Percentiles rank a stretch among this genome's conserved stretches.
These are phyloP conservation scores for Fusarium setosum DNA, from an alignment of 2,329 filamentous ascomycete genomes.

Conservation along the genomic window DNA sequence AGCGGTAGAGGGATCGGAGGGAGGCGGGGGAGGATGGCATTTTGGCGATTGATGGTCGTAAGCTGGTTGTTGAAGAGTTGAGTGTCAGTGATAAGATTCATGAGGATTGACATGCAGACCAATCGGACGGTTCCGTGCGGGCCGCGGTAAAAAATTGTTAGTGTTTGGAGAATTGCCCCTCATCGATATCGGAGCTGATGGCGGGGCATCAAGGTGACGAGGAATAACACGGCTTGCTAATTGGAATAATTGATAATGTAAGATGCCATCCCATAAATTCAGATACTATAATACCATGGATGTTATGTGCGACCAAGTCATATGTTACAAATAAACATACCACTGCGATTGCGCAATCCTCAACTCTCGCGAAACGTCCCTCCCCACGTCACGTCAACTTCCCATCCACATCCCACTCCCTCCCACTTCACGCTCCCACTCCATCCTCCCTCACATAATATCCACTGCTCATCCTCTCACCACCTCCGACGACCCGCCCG, in stretches of 20 bases:
- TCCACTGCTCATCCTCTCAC: background rate
- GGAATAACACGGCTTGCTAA: background rate
- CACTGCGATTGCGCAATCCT: conserved; percentile 8
- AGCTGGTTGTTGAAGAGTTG: background rate
- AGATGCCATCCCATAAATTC: too few relatives aligned
- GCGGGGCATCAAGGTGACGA: conserved; percentile 20
- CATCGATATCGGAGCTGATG: conserved; percentile 29
- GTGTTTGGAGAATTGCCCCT: conserved; percentile 29
- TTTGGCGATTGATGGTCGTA: background rate
- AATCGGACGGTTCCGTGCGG: conserved; percentile 26
- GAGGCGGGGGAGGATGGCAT: conserved; percentile 57
- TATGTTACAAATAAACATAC: background rate
- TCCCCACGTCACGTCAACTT: conserved; percentile 11
- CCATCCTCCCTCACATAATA: background rate
- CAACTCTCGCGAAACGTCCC: background rate
- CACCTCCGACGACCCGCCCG: conserved; percentile 37
- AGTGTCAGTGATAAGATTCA: conserved; percentile 1
- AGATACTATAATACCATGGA: too few relatives aligned
- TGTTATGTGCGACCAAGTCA: background rate
- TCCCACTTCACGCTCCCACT: background rate
- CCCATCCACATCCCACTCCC: conserved; percentile 26
- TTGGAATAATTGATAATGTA: background rate
- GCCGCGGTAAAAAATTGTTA: conserved; percentile 30
- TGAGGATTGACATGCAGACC: conserved; percentile 24
- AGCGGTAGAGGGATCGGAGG: conserved; percentile 85